Percentiles rank a stretch among this genome's conserved stretches.
These are phyloP conservation scores for Phylloporus sp. DNA, from an alignment of 1,284 basidiomycete genomes.

Conservation along the genomic window DNA sequence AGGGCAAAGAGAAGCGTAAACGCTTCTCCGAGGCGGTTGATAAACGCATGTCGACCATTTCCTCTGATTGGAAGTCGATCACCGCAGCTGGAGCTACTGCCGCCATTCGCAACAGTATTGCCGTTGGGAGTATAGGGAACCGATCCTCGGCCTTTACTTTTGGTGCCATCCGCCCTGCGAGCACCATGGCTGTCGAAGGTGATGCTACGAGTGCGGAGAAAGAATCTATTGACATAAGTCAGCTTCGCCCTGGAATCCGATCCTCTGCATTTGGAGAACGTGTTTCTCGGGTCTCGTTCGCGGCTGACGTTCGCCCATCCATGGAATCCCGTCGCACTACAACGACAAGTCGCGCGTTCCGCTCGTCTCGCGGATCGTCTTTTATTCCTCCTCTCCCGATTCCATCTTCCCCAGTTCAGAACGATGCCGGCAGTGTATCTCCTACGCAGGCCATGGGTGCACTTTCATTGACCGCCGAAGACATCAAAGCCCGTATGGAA, in stretches of 20 bases:
- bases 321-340: slow-evolving; percentile 58
- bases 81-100: slow-evolving; percentile 72
- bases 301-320: slow-evolving; percentile 67
- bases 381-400: slow-evolving; percentile 59
- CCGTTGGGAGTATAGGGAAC: slow-evolving; percentile 45
- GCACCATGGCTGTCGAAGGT: slow-evolving; percentile 50
- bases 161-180: slow-evolving; percentile 56
- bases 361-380: slow-evolving; percentile 49
- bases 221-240: slow-evolving; percentile 48
- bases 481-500: slow-evolving; percentile 54
- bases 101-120: slow-evolving; percentile 74
- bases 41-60: slow-evolving; percentile 83
- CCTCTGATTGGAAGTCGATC: slow-evolving; percentile 76
- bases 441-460: slow-evolving; percentile 76
- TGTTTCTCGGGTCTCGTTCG: slow-evolving; percentile 72
- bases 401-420: slow-evolving; percentile 23
- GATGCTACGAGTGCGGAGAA: slow-evolving; percentile 36
- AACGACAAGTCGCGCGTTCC: slow-evolving; percentile 52
- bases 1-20: slow-evolving; percentile 62
- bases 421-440: slow-evolving; percentile 50
- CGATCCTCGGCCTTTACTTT: slow-evolving; percentile 59
- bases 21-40: slow-evolving; percentile 75
- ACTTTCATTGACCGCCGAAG: slow-evolving; percentile 64
- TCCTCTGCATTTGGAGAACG: slow-evolving; percentile 48
- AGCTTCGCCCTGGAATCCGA: slow-evolving; percentile 55